Evolutionary conservation across 208 protist genomes (phyloP).

Genomic region (Acanthamoeba triangularis): DNA sequence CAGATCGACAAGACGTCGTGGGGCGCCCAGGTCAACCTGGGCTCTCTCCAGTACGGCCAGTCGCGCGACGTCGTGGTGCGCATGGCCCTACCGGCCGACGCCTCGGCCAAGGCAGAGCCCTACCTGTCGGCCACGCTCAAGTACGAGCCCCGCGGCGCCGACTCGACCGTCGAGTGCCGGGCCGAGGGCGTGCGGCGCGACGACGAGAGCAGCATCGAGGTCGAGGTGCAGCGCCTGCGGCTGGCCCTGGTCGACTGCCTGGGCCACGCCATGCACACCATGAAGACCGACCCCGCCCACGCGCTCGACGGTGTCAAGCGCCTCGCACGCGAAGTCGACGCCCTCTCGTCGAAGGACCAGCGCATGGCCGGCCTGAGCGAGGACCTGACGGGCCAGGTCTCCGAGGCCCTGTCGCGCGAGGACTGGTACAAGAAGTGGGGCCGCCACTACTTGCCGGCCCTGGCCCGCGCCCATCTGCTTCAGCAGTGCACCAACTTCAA

Average conservation of each 20-base stretch:
- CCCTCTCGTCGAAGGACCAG: background rate
- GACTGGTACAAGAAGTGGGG: slow-evolving; percentile 87
- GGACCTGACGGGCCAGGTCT: slow-evolving; percentile 80
- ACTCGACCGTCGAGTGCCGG: background rate
- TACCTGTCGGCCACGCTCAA: slow-evolving; percentile 70
- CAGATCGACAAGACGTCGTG: background rate
- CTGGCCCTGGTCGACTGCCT: slow-evolving; percentile 69
- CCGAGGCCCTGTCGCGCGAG: slow-evolving; percentile 74
- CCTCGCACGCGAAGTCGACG: background rate
- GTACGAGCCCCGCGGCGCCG: background rate
- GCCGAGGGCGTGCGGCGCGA: background rate
- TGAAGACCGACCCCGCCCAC: background rate
- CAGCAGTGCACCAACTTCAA: slow-evolving; percentile 92
- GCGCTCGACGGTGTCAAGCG: background rate
- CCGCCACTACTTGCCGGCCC: slow-evolving; percentile 85
- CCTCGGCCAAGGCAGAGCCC: background rate
- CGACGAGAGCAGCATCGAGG: background rate
- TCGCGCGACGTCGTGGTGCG: slow-evolving; percentile 74
- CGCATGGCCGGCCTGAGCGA: background rate
- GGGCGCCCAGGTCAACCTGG: slow-evolving; percentile 19
- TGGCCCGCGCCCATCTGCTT: slow-evolving; percentile 81
- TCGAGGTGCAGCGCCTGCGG: slow-evolving; percentile 37
- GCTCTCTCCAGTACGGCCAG: slow-evolving; percentile 72
- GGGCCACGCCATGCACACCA: background rate
- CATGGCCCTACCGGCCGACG: background rate